A percentile compares a stretch with the other conserved stretches of the same genome.
phyloP scores from a whole-genome alignment of 1,284 basidiomycete species.

The Trichosporon inkin region DNA sequence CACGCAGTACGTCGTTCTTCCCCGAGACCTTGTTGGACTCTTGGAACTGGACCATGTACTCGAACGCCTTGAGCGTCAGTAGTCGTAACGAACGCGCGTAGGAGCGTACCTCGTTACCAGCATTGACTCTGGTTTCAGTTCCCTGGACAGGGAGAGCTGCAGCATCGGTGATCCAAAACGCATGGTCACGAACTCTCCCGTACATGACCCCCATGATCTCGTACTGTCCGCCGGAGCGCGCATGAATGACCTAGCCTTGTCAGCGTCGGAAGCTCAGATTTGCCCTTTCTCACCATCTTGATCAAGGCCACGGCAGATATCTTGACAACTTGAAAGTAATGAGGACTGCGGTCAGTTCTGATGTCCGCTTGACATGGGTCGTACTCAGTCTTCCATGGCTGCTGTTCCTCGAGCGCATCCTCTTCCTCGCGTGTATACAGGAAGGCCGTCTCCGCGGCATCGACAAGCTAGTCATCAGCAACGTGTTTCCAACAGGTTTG shows the following conservation, averaged over 20 bases:
- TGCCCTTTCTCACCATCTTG: constrained; percentile 73
- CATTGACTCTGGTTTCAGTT: constrained; percentile 98
- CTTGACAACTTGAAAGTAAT: constrained; percentile 90
- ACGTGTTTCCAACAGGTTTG: constrained; percentile 9
- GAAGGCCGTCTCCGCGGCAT: constrained; percentile 66
- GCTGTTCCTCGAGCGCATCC: constrained; percentile 63
- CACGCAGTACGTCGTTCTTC: constrained; percentile 80
- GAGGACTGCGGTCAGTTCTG: constrained; percentile 57
- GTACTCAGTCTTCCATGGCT: constrained; percentile 85
- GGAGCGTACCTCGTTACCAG: constrained; percentile 65
- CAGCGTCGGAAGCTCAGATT: background rate
- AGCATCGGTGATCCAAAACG: constrained; percentile 90
- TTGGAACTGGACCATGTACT: constrained; percentile 96
- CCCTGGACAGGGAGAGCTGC: constrained; percentile 97
- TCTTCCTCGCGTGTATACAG: constrained; percentile 72
- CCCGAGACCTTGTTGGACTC: constrained; percentile 72
- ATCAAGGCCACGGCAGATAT: constrained; percentile 93
- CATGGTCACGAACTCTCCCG: constrained; percentile 81
- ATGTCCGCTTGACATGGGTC: constrained; percentile 21
- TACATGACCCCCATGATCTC: constrained; percentile 99
- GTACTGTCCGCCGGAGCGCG: constrained; percentile 91
- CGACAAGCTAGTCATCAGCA: constrained; percentile 34
- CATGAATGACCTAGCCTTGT: constrained; percentile 78
- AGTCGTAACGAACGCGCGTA: background rate
- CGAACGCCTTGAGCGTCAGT: constrained; percentile 61